Evolutionary conservation across 257 asterid genomes (phyloP).

Genomic region (Solanum ossicruentum): DNA sequence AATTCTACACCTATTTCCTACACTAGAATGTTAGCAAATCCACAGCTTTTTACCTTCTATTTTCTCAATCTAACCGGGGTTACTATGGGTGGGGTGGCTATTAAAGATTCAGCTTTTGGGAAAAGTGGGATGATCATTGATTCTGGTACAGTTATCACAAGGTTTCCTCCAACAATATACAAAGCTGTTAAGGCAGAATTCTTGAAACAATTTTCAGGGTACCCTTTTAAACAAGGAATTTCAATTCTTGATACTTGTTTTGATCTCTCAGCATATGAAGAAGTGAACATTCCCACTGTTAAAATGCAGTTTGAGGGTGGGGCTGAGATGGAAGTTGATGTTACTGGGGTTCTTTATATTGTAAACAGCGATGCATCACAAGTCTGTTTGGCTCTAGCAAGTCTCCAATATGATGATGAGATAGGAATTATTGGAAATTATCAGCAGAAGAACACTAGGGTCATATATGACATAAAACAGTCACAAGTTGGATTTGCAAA

Average conservation of each 20-base stretch:
- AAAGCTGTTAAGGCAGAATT: constrained; percentile 40
- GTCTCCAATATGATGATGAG: constrained; percentile 62
- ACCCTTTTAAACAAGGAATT: constrained; percentile 45
- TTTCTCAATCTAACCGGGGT: constrained; percentile 55
- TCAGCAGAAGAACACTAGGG: constrained; percentile 82
- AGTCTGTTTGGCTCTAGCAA: constrained; percentile 84
- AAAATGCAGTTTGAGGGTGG: constrained; percentile 50
- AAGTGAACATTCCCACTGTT: constrained; percentile 54
- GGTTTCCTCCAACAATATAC: constrained; percentile 70
- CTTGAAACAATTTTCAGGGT: constrained; percentile 68
- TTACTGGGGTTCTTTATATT: constrained; percentile 48
- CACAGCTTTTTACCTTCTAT: constrained; percentile 46
- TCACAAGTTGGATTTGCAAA: constrained; percentile 66
- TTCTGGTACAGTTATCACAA: constrained; percentile 74
- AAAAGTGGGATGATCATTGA: constrained; percentile 42
- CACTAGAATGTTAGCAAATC: constrained; percentile 42
- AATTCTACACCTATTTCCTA: constrained; percentile 48
- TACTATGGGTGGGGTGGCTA: constrained; percentile 41
- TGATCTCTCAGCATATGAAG: constrained; percentile 51
- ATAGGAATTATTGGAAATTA: constrained; percentile 79
- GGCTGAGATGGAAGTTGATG: constrained; percentile 61
- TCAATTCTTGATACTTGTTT: constrained; percentile 79
- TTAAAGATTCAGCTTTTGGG: constrained; percentile 30
- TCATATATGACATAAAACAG: constrained; percentile 53
- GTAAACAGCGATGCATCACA: constrained; percentile 65